Percentiles rank a stretch among this genome's conserved stretches.
Evolutionary conservation across 1,139 yeast species (phyloP).

Genomic region (Saccharomyces pastorianus): DNA sequence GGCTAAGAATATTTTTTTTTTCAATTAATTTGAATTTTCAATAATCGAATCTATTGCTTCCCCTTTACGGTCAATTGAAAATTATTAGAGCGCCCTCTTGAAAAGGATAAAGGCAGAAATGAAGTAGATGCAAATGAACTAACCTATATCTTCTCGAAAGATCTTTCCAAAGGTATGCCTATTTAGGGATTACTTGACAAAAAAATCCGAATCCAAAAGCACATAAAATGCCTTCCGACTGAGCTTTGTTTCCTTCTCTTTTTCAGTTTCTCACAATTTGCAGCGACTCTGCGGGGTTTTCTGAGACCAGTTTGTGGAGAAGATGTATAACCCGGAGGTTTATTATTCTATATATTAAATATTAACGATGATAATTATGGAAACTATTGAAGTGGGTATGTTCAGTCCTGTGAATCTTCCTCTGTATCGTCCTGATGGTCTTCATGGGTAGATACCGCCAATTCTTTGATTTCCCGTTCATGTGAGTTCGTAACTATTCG

Average conservation of each 20-base stretch:
- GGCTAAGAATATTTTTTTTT: neutral
- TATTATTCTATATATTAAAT: neutral
- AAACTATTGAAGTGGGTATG: neutral
- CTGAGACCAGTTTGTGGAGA: neutral
- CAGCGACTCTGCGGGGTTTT: neutral
- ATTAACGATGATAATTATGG: neutral
- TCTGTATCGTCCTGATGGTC: neutral
- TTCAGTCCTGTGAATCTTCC: neutral
- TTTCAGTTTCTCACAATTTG: neutral
- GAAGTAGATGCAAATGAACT: neutral
- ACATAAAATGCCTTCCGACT: neutral
- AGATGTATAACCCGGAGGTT: neutral
- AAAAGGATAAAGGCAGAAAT: neutral
- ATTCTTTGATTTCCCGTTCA: neutral
- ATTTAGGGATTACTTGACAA: neutral
- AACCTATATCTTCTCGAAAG: neutral
- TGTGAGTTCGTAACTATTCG: constrained; percentile 4
- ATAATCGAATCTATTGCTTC: neutral
- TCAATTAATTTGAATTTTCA: neutral
- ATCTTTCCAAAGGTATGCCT: neutral
- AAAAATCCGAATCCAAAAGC: neutral
- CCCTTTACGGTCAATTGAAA: neutral
- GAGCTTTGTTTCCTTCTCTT: neutral
- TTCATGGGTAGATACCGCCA: neutral
- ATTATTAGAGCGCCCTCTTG: neutral